These are phyloP conservation scores for Colletotrichum viniferum DNA, from an alignment of 2,329 filamentous ascomycete species.

Conservation along the genomic window DNA sequence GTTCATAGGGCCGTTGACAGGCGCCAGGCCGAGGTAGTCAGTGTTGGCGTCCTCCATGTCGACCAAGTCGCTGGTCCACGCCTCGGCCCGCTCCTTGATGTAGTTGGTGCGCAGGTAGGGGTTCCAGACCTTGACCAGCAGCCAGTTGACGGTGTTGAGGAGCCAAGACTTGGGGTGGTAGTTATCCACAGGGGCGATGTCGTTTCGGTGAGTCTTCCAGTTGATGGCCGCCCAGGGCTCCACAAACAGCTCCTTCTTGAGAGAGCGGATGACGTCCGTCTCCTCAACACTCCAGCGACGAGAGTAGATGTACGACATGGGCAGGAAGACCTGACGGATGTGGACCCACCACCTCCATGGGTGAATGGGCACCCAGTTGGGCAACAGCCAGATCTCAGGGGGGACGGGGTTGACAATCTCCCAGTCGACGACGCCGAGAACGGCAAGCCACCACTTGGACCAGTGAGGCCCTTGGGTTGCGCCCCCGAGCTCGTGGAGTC, in stretches of 20 bases:
- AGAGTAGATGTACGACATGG: constrained; percentile 91
- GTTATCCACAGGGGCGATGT: constrained; percentile 80
- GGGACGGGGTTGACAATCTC: constrained; percentile 94
- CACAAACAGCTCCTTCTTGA: constrained; percentile 83
- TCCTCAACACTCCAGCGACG: constrained; percentile 79
- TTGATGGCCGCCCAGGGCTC: constrained; percentile 79
- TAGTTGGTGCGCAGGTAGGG: constrained; percentile 73
- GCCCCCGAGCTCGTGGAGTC: constrained; percentile 84
- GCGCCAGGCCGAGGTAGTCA: constrained; percentile 82
- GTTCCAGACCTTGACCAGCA: constrained; percentile 79
- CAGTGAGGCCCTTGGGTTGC: constrained; percentile 87
- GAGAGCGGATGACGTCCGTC: constrained; percentile 72
- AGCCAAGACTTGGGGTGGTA: constrained; percentile 92
- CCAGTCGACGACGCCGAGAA: constrained; percentile 85
- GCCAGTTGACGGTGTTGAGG: constrained; percentile 78
- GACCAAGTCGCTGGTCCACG: constrained; percentile 82
- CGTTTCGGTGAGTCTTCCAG: constrained; percentile 80
- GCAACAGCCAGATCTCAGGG: constrained; percentile 90
- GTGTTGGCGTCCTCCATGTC: constrained; percentile 94
- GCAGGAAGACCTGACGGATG: constrained; percentile 93
- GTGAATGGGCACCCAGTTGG: constrained; percentile 87
- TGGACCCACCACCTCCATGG: constrained; percentile 99
- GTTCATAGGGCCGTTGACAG: constrained; percentile 91
- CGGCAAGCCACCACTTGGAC: constrained; percentile 94
- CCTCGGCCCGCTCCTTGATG: constrained; percentile 75